These are phyloP conservation scores for Wickerhamomyces strasburgensis DNA, from an alignment of 805 yeast genomes.

Conservation along the genomic window DNA sequence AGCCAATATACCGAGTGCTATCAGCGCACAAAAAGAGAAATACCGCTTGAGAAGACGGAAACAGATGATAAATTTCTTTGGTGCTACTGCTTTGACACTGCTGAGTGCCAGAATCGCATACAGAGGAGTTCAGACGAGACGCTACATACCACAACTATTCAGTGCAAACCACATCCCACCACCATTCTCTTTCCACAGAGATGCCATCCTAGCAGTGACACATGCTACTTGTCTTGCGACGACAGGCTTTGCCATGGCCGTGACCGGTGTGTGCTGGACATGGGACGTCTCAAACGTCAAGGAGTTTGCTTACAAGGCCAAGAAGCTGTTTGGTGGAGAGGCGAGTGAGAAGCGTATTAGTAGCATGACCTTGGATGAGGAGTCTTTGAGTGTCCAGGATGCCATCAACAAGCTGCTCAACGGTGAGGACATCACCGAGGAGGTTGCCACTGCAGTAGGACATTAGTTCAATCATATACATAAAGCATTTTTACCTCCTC, in stretches of 20 bases:
- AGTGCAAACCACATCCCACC: constrained; percentile 88
- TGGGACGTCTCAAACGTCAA: constrained; percentile 61
- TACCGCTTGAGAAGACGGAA: constrained; percentile 47
- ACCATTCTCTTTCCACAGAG: constrained; percentile 69
- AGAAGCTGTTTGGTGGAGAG: constrained; percentile 61
- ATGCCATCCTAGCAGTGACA: constrained; percentile 80
- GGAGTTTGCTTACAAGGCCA: constrained; percentile 72
- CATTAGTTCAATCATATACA: no score
- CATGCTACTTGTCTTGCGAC: constrained; percentile 75
- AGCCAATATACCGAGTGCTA: constrained; percentile 12
- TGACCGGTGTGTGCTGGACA: constrained; percentile 76
- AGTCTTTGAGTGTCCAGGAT: constrained; percentile 51
- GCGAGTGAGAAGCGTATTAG: constrained; percentile 44
- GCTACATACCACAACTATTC: constrained; percentile 65
- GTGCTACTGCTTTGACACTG: constrained; percentile 68
- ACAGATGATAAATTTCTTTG: constrained; percentile 69
- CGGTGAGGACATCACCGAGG: constrained; percentile 30
- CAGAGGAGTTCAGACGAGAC: constrained; percentile 66
- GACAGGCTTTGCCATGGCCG: constrained; percentile 64
- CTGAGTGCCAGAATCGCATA: constrained; percentile 70
- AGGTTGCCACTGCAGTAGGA: constrained; percentile 5
- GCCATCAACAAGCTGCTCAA: constrained; percentile 46
- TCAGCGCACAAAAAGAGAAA: constrained; percentile 12
- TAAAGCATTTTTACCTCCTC: no score
- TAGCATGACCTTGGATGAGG: constrained; percentile 51